A percentile compares a stretch with the other conserved stretches of the same genome.
Evolutionary conservation across 805 yeast species (phyloP).

Genomic region (Candida sanyiensis): DNA sequence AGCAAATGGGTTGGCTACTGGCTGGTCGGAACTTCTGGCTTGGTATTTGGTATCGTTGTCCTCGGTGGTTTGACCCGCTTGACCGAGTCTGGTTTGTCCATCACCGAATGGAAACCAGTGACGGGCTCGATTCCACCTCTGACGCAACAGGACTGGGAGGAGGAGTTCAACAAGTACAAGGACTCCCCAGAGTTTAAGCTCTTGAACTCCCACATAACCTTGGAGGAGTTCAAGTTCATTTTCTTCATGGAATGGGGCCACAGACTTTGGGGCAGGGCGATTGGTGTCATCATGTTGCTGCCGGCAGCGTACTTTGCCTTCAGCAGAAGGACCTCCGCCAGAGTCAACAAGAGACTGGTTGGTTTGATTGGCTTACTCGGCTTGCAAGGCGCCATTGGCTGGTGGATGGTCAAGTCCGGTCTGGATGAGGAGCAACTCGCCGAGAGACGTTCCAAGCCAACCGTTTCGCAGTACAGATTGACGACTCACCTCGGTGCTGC

Average conservation of each 20-base stretch:
- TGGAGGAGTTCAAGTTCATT: constrained; percentile 92
- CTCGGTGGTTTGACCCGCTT: constrained; percentile 93
- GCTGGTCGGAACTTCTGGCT: constrained; percentile 78
- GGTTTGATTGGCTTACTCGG: constrained; percentile 78
- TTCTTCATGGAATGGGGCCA: constrained; percentile 98
- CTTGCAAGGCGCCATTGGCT: constrained; percentile 91
- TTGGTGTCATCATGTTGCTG: constrained; percentile 74
- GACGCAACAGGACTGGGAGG: constrained; percentile 75
- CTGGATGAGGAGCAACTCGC: constrained; percentile 72
- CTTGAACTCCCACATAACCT: constrained; percentile 78
- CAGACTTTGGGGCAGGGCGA: constrained; percentile 84
- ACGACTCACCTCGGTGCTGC: constrained; percentile 95
- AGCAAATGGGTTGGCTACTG: constrained; percentile 74
- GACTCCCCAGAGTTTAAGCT: constrained; percentile 87
- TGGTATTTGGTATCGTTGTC: constrained; percentile 94
- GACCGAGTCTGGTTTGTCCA: constrained; percentile 92
- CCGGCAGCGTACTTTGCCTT: constrained; percentile 83
- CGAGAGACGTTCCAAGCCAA: constrained; percentile 87
- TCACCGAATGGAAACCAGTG: constrained; percentile 98
- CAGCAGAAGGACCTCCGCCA: constrained; percentile 57
- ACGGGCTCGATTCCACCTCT: constrained; percentile 93
- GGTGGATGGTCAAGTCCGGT: constrained; percentile 99
- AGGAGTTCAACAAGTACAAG: constrained; percentile 74
- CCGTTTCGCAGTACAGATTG: constrained; percentile 91
- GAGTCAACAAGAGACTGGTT: constrained; percentile 60